Conservation (phyloP, 1,284 basidiomycete species). For the Cryptococcus wingfieldii region DNA sequence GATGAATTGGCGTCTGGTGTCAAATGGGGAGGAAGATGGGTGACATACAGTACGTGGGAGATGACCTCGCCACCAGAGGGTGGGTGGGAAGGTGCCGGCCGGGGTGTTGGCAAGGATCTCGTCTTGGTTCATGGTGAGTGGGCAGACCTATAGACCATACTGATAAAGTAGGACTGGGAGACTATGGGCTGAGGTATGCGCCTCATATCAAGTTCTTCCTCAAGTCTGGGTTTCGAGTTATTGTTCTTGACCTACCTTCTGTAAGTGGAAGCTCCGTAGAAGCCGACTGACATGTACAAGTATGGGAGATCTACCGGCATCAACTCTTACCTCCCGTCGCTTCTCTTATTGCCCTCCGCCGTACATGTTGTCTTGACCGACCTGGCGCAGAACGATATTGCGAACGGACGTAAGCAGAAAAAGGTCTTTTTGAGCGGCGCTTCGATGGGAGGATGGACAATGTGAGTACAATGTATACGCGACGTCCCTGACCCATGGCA, state of each 20-base stretch:
- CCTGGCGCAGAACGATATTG: conserved; percentile 40
- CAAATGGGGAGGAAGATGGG: conserved; percentile 41
- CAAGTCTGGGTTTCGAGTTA: conserved; percentile 52
- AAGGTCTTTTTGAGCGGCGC: conserved; percentile 51
- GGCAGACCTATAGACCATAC: neutral
- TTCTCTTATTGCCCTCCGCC: conserved; percentile 49
- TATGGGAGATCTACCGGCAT: conserved; percentile 49
- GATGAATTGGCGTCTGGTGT: conserved; percentile 37
- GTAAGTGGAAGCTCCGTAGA: conserved; percentile 35
- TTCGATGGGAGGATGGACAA: neutral
- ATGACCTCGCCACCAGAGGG: conserved; percentile 32
- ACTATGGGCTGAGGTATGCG: conserved; percentile 49
- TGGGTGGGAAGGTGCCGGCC: conserved; percentile 41
- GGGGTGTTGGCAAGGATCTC: conserved; percentile 41
- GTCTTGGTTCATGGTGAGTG: conserved; percentile 47
- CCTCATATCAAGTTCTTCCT: conserved; percentile 50
- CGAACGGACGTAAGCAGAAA: conserved; percentile 32
- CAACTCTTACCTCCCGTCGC: conserved; percentile 50
- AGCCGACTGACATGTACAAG: conserved; percentile 3
- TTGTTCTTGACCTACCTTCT: conserved; percentile 53
- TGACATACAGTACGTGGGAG: conserved; percentile 48
- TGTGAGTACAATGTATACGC: neutral
- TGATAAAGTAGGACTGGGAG: conserved; percentile 38
- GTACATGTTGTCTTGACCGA: conserved; percentile 52
- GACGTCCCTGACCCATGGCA: conserved; percentile 10